Percentiles rank a stretch among this genome's conserved stretches.
These are phyloP conservation scores for Penicillium silybi DNA, from an alignment of 495 filamentous ascomycete species.

Conservation along the genomic window DNA sequence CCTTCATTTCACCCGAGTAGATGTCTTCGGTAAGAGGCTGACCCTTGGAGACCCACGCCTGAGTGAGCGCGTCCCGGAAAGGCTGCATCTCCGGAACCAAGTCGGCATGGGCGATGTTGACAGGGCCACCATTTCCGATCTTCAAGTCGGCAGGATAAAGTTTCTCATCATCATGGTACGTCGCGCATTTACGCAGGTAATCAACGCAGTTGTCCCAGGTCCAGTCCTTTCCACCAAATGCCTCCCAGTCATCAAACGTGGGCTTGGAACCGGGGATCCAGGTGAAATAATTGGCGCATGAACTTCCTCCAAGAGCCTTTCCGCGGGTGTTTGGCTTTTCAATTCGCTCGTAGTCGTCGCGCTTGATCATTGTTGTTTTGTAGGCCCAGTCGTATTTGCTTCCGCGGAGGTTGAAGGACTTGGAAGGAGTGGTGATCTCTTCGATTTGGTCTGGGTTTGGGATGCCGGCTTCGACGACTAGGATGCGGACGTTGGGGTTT, in stretches of 20 bases:
- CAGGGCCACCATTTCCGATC: conserved; percentile 47
- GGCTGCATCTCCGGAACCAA: conserved; percentile 48
- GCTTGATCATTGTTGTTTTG: conserved; percentile 61
- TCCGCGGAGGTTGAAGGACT: conserved; percentile 40
- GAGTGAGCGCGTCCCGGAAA: conserved; percentile 53
- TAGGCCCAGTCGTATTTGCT: conserved; percentile 58
- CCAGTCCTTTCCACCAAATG: conserved; percentile 54
- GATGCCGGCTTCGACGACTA: conserved; percentile 53
- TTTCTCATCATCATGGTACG: conserved; percentile 52
- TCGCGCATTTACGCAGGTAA: conserved; percentile 53
- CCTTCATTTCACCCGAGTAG: conserved; percentile 52
- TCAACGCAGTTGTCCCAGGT: conserved; percentile 48
- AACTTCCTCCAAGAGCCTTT: conserved; percentile 51
- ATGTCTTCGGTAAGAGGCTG: conserved; percentile 49
- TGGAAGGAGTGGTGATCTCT: conserved; percentile 42
- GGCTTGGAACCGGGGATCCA: conserved; percentile 51
- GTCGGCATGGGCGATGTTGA: conserved; percentile 55
- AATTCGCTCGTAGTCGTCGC: conserved; percentile 56
- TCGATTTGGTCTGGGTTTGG: conserved; percentile 36
- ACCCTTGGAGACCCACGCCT: conserved; percentile 56
- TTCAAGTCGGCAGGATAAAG: conserved; percentile 37
- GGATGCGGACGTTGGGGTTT: conserved; percentile 46
- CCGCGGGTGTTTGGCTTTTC: conserved; percentile 61
- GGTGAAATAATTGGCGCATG: conserved; percentile 53
- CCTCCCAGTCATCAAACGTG: conserved; percentile 57